A percentile compares a stretch with the other conserved stretches of the same genome.
phyloP scores from a whole-genome alignment of 192 early-diverging fungal species.

The Entomortierella lignicola region DNA sequence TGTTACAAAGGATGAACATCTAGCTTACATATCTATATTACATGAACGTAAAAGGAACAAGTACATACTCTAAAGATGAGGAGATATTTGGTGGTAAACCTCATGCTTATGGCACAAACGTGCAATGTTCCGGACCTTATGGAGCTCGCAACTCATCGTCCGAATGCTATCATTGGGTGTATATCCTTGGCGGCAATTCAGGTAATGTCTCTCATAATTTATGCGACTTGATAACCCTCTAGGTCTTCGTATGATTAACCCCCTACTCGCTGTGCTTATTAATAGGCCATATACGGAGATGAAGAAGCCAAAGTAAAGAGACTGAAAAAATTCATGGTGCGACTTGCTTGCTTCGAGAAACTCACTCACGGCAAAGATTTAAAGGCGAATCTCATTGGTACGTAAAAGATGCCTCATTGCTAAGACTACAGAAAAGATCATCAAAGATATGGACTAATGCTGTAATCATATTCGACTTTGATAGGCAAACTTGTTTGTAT shows the following conservation, averaged over 20 bases:
- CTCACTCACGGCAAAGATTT: conserved; percentile 64
- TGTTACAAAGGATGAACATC: no score
- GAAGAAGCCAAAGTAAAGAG: conserved; percentile 6
- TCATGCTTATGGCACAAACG: conserved; percentile 14
- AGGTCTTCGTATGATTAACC: no score
- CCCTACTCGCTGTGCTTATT: no score
- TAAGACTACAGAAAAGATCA: background rate
- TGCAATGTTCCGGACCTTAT: conserved; percentile 20
- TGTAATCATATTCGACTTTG: no score
- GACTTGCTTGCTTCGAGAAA: conserved; percentile 25
- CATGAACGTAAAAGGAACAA: background rate
- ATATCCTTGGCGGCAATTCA: conserved; percentile 31
- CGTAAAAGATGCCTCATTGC: background rate
- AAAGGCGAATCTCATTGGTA: conserved; percentile 80
- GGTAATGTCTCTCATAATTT: background rate
- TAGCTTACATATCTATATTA: background rate
- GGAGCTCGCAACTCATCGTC: conserved; percentile 14
- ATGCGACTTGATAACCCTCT: no score
- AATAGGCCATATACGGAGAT: conserved; percentile 28
- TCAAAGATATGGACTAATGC: no score
- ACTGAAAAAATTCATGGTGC: conserved; percentile 19
- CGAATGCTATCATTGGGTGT: conserved; percentile 22
- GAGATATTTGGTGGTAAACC: conserved; percentile 29
- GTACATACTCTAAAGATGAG: background rate
- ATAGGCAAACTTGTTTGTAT: conserved; percentile 74